phyloP scores from a whole-genome alignment of 2,329 filamentous ascomycete genomes.

The Aureobasidium namibiae region DNA sequence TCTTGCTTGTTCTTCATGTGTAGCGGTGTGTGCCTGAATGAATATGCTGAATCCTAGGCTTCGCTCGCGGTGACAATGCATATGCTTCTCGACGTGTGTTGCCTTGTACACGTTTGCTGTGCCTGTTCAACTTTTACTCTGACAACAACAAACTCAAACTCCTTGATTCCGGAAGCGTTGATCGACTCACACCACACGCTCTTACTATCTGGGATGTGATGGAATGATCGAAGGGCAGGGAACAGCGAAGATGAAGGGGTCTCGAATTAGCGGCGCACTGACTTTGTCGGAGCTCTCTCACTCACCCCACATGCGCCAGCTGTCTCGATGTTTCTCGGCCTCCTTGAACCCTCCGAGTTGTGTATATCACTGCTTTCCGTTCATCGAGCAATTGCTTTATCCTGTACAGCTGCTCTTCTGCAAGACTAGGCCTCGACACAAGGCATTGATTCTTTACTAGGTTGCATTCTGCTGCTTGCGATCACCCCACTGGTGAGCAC shows the following conservation, averaged over 20 bases:
- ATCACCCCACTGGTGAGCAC: slow-evolving; percentile 7
- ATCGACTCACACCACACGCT: background rate
- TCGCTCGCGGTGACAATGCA: background rate
- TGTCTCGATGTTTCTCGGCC: slow-evolving; percentile 8
- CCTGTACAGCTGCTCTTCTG: background rate
- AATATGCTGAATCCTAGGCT: background rate
- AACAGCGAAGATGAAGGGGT: background rate
- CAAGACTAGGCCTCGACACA: background rate
- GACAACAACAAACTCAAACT: background rate
- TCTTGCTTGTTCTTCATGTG: background rate
- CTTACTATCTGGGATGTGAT: background rate
- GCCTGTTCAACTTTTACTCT: background rate
- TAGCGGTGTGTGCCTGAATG: background rate
- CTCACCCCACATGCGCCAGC: slow-evolving; percentile 9
- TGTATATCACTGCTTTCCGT: background rate
- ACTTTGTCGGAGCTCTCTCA: slow-evolving; percentile 3
- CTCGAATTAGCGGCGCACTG: slow-evolving; percentile 8
- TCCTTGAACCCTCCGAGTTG: background rate
- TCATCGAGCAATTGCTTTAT: background rate
- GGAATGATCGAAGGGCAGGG: background rate
- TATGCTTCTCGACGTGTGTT: background rate
- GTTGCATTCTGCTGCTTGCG: background rate
- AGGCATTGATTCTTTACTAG: background rate
- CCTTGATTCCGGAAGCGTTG: background rate
- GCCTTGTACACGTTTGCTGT: background rate